Evolutionary conservation across 768 basidiomycete genomes (phyloP).

Genomic region (Suillus occidentalis): DNA sequence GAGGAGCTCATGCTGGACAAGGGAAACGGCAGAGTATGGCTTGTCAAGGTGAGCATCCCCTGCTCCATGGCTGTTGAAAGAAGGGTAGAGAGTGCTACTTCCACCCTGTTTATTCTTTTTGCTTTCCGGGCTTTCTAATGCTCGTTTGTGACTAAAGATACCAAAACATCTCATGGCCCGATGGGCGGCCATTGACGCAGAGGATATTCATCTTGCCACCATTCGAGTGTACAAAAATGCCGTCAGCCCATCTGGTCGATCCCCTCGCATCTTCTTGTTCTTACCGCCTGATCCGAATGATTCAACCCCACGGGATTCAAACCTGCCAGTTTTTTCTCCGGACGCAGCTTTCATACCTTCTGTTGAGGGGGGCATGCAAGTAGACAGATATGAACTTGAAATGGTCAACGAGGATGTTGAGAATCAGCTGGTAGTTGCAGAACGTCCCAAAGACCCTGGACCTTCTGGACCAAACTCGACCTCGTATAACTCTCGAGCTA

Average conservation of each 20-base stretch:
- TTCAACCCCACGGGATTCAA: conserved; percentile 29
- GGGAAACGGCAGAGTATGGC: conserved; percentile 76
- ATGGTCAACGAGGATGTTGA: conserved; percentile 85
- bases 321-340: conserved; percentile 26
- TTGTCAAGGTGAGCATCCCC: conserved; percentile 69
- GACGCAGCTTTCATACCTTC: conserved; percentile 32
- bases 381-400: conserved; percentile 81
- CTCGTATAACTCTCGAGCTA: conserved; percentile 57
- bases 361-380: conserved; percentile 30
- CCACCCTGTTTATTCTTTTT: neutral
- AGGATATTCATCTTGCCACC: conserved; percentile 80
- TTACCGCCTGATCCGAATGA: conserved; percentile 58
- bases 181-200: conserved; percentile 75
- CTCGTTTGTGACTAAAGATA: conserved; percentile 47
- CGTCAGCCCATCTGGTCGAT: conserved; percentile 43
- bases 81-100: neutral
- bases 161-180: conserved; percentile 85
- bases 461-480: conserved; percentile 38
- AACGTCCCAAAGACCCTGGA: conserved; percentile 67
- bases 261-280: conserved; percentile 65
- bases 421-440: conserved; percentile 84
- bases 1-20: conserved; percentile 79
- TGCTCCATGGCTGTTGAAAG: neutral
- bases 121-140: conserved; percentile 10
- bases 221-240: conserved; percentile 73